Base-by-base conservation (phyloP, 257 asterid species). In the Solanum chmielewskii region DNA sequence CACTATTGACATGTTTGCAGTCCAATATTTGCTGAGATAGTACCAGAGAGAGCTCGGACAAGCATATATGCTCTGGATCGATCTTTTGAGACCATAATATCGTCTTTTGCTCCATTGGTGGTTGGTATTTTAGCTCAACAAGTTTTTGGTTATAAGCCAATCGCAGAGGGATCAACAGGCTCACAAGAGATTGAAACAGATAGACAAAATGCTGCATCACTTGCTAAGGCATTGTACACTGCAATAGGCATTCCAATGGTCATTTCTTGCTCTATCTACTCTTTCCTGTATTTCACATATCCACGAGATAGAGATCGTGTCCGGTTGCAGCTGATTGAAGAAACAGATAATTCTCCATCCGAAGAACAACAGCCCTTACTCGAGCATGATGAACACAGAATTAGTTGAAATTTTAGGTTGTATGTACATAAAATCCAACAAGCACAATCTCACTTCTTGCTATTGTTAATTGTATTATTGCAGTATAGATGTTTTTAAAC, bases 141-240 rank as follows among this genome's bases (percentile, higher is more conserved):
- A 5, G 93, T 93, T 39, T 96, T 91, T n/a, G 98, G 98, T 84
- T 96, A 90, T 44, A 94, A 92, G 64, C 96, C 98, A 20, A 70
- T 88, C 62, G 91, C 93, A 33, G 81, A 86, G 37, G 89, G 89
- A 31, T 68, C 73, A 44, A 31, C 82, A 35, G 29, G 29, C 33
- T 44, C 83, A 20, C 59, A 66, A 25, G 74, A 45, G 10, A 47
- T 66, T 21, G 86, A 82, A 52, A 66, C 86, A 1, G 89, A 96
- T 56, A 90, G 97, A 91, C 93, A 92, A 86, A 96, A 95, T 33
- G 98, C 96, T 21, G 94, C 93, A 47, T 93, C 99, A 41, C 95
- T 96, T 42, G 98, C 98, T 7, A 96, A 92, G 90, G 99, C 98
- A n/a, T 96, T 95, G 21, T 95, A 93, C 94, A 89, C 96, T 29